Base-by-base conservation (phyloP, 805 yeast genomes). In the Kuraishia cidri region DNA sequence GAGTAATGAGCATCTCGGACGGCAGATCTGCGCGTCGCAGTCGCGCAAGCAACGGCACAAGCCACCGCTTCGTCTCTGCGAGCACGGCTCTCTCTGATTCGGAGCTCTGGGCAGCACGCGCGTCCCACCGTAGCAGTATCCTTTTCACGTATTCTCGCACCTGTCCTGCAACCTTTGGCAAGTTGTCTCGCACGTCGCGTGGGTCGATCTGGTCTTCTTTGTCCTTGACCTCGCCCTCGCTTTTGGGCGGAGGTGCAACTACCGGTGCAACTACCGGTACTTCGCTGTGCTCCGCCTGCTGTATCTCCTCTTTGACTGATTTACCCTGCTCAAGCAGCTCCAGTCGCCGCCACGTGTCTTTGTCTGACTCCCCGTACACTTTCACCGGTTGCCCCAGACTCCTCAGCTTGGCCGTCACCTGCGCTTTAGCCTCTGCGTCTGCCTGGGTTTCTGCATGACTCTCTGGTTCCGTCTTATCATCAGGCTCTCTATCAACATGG, bases 21-120 rank as follows among this genome's bases (percentile, higher is more conserved):
- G 55, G 48, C 1, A 77, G 40, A 1, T 48, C 44, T 6, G 50
- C 43, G 19, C 65, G 60, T 5, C 85, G 60, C 14, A 86, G 60
- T 37, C 62, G 57, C 3, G 75, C 72, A 24, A 85, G 47, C 26
- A 70, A 45, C 4, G 80, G 78, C 25, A 68, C 59, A 18, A 78
- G 44, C 39, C 68, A 56, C 32, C 46, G 54, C 43, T 68, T 69
- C 2, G 80, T 72, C 25, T 74, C 76, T 3, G 43, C 36, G 1
- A 69, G 37, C 9, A 69, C 36, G 2, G 46, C 50, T 18, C 39
- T 44, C 23, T 47, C 43, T 26, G 19, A 27, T 32, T 34, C 35
- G 28, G 28, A 6, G 30, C 28, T 26, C 18, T 25, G 39, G 41
- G 39, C 12, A 28, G 33, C 16, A 10, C 23, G 23, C 23, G 7